These are phyloP conservation scores for Sporothrix pseudoabietina DNA, from an alignment of 2,329 filamentous ascomycete species.

Conservation along the genomic window DNA sequence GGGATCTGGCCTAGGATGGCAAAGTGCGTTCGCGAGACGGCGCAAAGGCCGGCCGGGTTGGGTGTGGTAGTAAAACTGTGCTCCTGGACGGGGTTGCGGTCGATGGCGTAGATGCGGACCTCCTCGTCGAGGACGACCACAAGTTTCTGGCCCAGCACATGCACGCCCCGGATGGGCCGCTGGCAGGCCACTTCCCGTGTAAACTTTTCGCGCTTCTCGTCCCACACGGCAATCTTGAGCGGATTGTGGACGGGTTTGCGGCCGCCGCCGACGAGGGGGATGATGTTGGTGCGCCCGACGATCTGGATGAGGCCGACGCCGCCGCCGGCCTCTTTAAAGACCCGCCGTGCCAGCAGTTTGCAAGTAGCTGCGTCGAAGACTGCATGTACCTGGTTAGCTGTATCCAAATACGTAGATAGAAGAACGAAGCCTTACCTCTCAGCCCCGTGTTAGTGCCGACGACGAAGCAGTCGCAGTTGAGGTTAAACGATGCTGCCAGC, in stretches of 20 bases:
- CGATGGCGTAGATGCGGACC: conserved; percentile 78
- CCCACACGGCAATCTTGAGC: conserved; percentile 81
- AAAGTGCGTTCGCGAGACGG: conserved; percentile 68
- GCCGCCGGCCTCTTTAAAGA: conserved; percentile 70
- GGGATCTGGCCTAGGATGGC: conserved; percentile 85
- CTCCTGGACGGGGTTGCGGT: conserved; percentile 68
- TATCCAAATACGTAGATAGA: neutral
- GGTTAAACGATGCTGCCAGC: conserved; percentile 83
- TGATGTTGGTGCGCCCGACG: conserved; percentile 82
- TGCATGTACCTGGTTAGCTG: conserved; percentile 40
- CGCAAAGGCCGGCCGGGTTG: conserved; percentile 80
- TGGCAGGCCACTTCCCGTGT: conserved; percentile 79
- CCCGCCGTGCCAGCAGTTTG: conserved; percentile 64
- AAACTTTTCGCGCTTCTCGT: conserved; percentile 73
- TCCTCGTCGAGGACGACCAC: conserved; percentile 80
- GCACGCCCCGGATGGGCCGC: conserved; percentile 77
- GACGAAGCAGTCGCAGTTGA: conserved; percentile 80
- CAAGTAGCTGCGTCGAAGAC: conserved; percentile 75
- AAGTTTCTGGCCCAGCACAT: conserved; percentile 73
- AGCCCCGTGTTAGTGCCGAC: conserved; percentile 58
- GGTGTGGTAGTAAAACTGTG: conserved; percentile 82
- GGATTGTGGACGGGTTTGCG: conserved; percentile 81
- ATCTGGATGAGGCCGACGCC: conserved; percentile 83
- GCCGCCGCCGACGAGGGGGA: conserved; percentile 87
- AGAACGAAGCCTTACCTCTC: conserved; percentile 28